Base-by-base conservation (phyloP, 1,284 basidiomycete genomes). In the Tylopilus sp. region DNA sequence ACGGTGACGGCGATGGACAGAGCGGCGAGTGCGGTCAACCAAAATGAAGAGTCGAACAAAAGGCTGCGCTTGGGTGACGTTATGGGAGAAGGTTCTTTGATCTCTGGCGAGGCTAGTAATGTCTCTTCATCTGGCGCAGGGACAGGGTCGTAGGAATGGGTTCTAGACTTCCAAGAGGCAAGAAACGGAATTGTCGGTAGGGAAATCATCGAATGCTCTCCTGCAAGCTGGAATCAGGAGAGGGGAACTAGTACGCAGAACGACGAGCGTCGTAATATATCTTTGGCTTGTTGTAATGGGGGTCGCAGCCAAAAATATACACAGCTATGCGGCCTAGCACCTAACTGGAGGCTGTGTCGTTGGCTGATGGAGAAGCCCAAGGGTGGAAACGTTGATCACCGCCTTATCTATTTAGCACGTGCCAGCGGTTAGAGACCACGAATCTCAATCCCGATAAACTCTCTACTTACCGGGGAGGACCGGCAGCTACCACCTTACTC, bases 1-100 rank as follows among this genome's bases (percentile, higher is more conserved):
- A 76, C 58, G 38, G 70, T 74, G 10, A 66, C 4, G 24, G 68
- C 68, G 26, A 75, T 53, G 52, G 71, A 75, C 41, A 76, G 57
- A 38, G 32, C n/a, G 22, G 70, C 65, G 24, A 73, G 26, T n/a
- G 54, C 38, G 12, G 72, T 72, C 29, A 76, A 15, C 72, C 72
- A 73, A 57, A 74, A 62, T 2, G 70, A 71, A 15, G 53, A 33
- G 12, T 74, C 63, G 10, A 62, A 19, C 36, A 69, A 51, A 32
- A 68, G 38, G 18, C 26, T 49, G 32, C 16, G 56, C 32, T 53
- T 63, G 57, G 41, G 47, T 29, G 49, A 33, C 32, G 53, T 16
- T 41, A 19, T n/a, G 16, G 3, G n/a, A n/a, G 4, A 61, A 9
- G 26, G 22, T 36, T 59, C 63, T 39, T 57, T 53, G 49, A 22